Conservation (phyloP, 345 rosid species). For the Cardamine resedifolia region DNA sequence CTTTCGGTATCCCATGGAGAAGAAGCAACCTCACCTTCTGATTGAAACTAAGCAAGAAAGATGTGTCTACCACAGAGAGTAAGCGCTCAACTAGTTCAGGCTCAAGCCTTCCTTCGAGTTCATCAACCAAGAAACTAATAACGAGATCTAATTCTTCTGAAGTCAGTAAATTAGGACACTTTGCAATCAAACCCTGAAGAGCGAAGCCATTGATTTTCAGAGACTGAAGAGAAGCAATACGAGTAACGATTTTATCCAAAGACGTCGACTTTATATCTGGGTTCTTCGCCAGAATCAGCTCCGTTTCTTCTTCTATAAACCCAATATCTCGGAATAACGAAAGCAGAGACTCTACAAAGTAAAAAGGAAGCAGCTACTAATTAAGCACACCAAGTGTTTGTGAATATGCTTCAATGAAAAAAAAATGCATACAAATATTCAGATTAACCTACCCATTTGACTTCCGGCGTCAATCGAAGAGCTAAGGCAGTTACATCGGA, state of each 20-base stretch:
- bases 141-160: conserved; percentile 52
- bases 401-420: conserved; percentile 35
- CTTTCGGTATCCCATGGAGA: conserved; percentile 49
- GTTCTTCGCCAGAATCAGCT: conserved; percentile 41
- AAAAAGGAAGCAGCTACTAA: background rate
- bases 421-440: background rate
- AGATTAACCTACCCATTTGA: conserved; percentile 39
- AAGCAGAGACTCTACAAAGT: conserved; percentile 45
- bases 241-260: conserved; percentile 42
- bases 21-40: conserved; percentile 55
- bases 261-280: conserved; percentile 41
- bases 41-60: conserved; percentile 54
- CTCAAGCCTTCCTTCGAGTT: conserved; percentile 51
- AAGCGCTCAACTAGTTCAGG: conserved; percentile 54
- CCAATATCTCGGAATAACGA: conserved; percentile 48
- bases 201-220: conserved; percentile 49
- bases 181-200: conserved; percentile 52
- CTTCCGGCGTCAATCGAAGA: background rate
- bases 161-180: conserved; percentile 49
- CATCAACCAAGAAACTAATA: conserved; percentile 44
- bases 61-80: conserved; percentile 43
- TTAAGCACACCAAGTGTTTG: conserved; percentile 27
- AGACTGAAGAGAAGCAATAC: conserved; percentile 49
- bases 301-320: conserved; percentile 43
- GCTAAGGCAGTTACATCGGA: conserved; percentile 38